Conservation (phyloP, 129 eudicot species). For the Centaurea solstitialis region DNA sequence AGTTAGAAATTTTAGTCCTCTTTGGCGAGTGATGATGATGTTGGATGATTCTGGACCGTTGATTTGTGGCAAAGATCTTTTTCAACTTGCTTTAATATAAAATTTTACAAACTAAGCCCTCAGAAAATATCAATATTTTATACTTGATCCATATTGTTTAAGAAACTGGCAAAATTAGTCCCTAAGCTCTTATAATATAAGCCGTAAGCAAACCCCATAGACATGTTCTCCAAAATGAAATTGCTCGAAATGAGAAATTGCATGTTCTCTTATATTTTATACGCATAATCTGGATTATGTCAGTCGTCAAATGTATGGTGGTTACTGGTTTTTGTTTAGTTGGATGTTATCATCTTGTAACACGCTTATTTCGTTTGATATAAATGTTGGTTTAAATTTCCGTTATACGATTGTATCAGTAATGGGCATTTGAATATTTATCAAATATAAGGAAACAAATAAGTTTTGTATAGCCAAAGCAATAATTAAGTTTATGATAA, state of each 20-base stretch:
- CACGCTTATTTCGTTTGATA: not conserved
- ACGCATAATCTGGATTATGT: not conserved
- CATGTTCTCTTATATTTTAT: not conserved
- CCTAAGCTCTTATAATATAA: too few species aligned
- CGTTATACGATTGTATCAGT: not conserved
- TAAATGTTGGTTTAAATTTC: not conserved
- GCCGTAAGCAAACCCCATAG: too few species aligned
- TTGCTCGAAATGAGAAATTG: too few species aligned
- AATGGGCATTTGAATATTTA: not conserved
- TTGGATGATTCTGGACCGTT: slow-evolving; percentile 6
- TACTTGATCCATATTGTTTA: not conserved
- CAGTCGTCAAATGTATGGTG: too few species aligned
- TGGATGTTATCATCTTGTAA: not conserved
- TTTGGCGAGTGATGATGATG: not conserved
- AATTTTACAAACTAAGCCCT: not conserved
- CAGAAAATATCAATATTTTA: not conserved
- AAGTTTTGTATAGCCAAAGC: not conserved
- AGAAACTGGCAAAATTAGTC: not conserved
- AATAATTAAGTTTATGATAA: not conserved
- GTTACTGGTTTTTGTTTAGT: not conserved
- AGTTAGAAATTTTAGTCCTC: slow-evolving; percentile 7
- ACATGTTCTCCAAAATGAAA: too few species aligned
- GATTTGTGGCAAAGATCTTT: not conserved
- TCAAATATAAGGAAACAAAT: not conserved
- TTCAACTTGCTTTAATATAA: too few species aligned